Base-by-base conservation (phyloP, 352 stramenopile genomes). In the Phytophthora hybrid region DNA sequence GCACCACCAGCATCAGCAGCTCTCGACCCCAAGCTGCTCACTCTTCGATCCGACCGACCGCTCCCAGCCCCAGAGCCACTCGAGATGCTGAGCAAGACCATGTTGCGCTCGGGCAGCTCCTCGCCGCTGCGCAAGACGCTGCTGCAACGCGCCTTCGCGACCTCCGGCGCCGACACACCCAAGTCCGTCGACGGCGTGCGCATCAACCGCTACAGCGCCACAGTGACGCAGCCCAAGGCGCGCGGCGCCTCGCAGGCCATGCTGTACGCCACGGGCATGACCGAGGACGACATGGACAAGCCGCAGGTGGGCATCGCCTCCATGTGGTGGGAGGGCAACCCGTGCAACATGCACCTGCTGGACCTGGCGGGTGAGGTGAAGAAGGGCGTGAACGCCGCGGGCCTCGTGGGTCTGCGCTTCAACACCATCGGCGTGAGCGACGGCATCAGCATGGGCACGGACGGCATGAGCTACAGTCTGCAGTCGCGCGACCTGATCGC, bases 331-430 rank as follows among this genome's bases (percentile, higher is more conserved):
- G 97, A 99, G 72, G 98, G 98, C 53, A 99, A 99, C 79, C 97
- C 98, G 55, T 99, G 98, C 86, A 99, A 99, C 88, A 99, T 99
- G 98, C 97, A 99, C 79, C 80, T 99, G 54, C 83, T 99, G 46
- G 94, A 99, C 66, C 85, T 99, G 29, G 96, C 96, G 0, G 88
- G 87, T n/a, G 81, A 98, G 31, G 96, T 99, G 39, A 99, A 99
- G 82, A 86, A 98, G 69, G 96, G 96, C 65, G 96, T 99, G 23
- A 75, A 95, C 63, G 91, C 80, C 13, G 90, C 88, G 8, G 93
- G 87, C 2, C 90, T 98, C 44, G 94, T 99, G 29, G 97, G 96
- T 47, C 95, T 98, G 63, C 93, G 97, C 64, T 99, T 99, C 84
- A 99, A 99, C 82, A 99, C 97, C 41, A 97, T 99, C 55, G 98